Evolutionary conservation across 345 rosid genomes (phyloP), one percentile per base, ranked within the genome.

Genomic region (Lepidium africanum): DNA sequence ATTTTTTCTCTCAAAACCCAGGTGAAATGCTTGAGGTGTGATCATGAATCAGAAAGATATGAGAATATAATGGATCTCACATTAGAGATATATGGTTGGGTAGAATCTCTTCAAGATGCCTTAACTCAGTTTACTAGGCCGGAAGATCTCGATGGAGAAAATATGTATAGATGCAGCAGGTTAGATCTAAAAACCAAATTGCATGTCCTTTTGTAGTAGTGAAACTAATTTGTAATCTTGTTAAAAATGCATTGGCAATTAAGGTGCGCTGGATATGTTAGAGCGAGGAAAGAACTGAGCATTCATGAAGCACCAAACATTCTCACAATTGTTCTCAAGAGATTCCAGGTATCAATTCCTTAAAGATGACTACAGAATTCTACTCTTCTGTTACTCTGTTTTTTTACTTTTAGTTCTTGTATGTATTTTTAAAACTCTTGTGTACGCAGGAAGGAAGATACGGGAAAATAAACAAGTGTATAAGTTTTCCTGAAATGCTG

Each of bases 91-190:
- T 82, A 76, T 9, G 92, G 96, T 40, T 84, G 90, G 89, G 96
- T 89, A 41, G 86, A 82, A 75, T 87, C 96, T 57, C 71, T 89
- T 76, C 84, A 87, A 80, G 91, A 89, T 76, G 96, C 92, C 41
- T 59, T 89, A 35, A 85, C 89, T 75, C 92, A 89, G 72, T 89
- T 89, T 76, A 89, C 96, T 49, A 84, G 82, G 42, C 80, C 87
- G 11, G 92, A 89, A 81, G 89, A 89, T 67, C 82, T 89, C 61
- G 96, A 89, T 61, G 96, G 96, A 64, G 96, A 89, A 69, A 89
- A 89, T 75, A 89, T 87, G 96, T 89, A 87, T 59, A 76, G 90
- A 87, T 89, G 96, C 78, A 87, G 84, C 84, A 89, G 92, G 96
- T 89, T 39, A 51, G 78, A 64, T 70, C 40, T 38, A 43, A 7